Evolutionary conservation across 495 filamentous ascomycete genomes (phyloP).

Genomic region (Neurospora tetrasperma): DNA sequence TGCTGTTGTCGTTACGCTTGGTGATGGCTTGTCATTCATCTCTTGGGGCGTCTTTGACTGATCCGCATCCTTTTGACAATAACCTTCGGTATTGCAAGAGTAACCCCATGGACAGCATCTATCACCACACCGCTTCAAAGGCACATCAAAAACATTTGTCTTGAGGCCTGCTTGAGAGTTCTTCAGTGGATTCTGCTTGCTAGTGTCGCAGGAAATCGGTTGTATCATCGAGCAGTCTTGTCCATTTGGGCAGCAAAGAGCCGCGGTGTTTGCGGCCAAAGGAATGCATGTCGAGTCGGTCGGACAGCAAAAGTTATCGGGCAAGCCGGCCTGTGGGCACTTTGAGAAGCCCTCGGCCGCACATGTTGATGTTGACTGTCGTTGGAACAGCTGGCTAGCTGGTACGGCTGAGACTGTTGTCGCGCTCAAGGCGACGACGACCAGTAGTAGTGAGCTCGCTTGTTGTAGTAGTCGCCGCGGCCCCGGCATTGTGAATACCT

Average conservation of each 20-base stretch:
- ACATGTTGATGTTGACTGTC: conserved; percentile 22
- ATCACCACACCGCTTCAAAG: conserved; percentile 47
- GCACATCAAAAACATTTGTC: conserved; percentile 50
- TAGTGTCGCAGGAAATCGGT: conserved; percentile 62
- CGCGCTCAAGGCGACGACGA: background rate
- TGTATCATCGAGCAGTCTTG: conserved; percentile 52
- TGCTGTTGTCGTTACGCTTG: conserved; percentile 7
- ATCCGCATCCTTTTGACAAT: conserved; percentile 30
- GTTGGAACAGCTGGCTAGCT: conserved; percentile 20
- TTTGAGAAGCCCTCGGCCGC: conserved; percentile 20
- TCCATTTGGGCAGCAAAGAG: conserved; percentile 67
- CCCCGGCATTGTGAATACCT: background rate
- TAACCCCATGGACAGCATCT: conserved; percentile 77
- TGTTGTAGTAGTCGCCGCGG: background rate
- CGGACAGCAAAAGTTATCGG: conserved; percentile 68
- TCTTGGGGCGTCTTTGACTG: conserved; percentile 14
- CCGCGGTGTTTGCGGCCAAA: conserved; percentile 56
- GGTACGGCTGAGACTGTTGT: conserved; percentile 10
- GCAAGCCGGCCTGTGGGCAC: conserved; percentile 47
- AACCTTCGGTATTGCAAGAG: conserved; percentile 42
- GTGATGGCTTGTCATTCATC: conserved; percentile 12
- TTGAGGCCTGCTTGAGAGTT: conserved; percentile 56
- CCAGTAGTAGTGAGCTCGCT: background rate
- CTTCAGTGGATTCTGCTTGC: conserved; percentile 50
- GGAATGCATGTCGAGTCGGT: conserved; percentile 48